Evolutionary conservation across 371 early-diverging fungal genomes (phyloP).

Genomic region (Mucor ambiguus): DNA sequence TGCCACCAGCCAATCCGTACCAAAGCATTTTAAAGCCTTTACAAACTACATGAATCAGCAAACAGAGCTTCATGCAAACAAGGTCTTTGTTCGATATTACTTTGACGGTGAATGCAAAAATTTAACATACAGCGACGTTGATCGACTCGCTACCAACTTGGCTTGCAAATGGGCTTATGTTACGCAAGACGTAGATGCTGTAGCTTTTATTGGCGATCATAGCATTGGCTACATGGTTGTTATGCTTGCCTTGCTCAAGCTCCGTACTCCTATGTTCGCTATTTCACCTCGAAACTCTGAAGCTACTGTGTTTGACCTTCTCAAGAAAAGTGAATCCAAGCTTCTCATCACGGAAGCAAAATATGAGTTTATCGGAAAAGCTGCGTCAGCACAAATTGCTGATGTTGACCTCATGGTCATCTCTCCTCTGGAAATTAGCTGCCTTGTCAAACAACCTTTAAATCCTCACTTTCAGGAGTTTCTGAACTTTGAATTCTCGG

Average conservation of each 20-base stretch:
- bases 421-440: constrained; percentile 1
- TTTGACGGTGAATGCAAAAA: not conserved
- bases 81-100: constrained; percentile 9
- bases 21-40: constrained; percentile 1
- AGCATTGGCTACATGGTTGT: constrained; percentile 18
- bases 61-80: constrained; percentile 6
- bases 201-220: constrained; percentile 32
- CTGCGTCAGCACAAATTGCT: not conserved
- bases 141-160: constrained; percentile 29
- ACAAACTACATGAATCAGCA: constrained; percentile 7
- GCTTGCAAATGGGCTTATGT: constrained; percentile 21
- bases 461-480: not conserved
- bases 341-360: constrained; percentile 15
- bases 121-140: constrained; percentile 31
- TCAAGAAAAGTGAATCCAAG: constrained; percentile 22
- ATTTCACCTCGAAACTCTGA: constrained; percentile 42
- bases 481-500: constrained; percentile 3
- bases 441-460: not conserved
- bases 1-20: not conserved
- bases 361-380: constrained; percentile 12
- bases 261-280: constrained; percentile 18
- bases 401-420: not conserved
- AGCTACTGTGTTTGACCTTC: constrained; percentile 22
- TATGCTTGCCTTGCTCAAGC: constrained; percentile 29
- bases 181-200: not conserved